Base-by-base conservation (phyloP, 2,329 filamentous ascomycete genomes). In the Xylaria sp. region DNA sequence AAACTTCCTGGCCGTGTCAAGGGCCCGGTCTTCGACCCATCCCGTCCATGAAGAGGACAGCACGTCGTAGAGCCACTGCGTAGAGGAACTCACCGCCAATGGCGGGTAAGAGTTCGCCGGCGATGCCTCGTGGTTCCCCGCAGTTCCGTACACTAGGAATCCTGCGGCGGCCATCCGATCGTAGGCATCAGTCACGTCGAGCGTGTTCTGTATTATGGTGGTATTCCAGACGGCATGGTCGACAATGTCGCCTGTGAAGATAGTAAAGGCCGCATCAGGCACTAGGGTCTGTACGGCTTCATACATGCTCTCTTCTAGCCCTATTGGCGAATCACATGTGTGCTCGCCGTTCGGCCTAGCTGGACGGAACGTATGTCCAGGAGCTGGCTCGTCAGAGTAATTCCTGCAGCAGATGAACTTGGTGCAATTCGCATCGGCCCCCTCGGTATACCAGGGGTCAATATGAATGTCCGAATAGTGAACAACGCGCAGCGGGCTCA, bases 401-500 rank as follows among this genome's bases (percentile, higher is more conserved):
- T 82, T 77, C 61, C 83, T 83, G 77, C 88, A 90, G 77, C 88
- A 90, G 64, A 89, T 86, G 1, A 86, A 86, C 75, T 88, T 87
- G 32, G 82, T 82, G 77, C 88, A 90, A 68, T 87, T 81, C 25
- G 84, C 82, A 73, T 82, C 88, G 6, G 85, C 81, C 0, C 87
- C 88, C 1, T 82, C 77, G 27, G 82, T 81, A 74, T 90, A 90
- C 12, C 82, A 79, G 5, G 82, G 83, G 70, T 90, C 87, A 62
- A 90, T 79, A 66, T 90, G 88, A 50, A 88, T 86, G 70, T 90
- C 88, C 13, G 85, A 88, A 75, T 86, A 86, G 73, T 90, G 88
- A 27, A 88, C 85, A 4, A 90, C 80, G 71, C 85, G 83, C 70
- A 88, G 74, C 5, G 86, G 84, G 5, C 78, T 72, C 74, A 82